Evolutionary conservation across 345 rosid species (phyloP), one percentile per base, ranked within the genome.

Genomic region (Theobroma cacao): DNA sequence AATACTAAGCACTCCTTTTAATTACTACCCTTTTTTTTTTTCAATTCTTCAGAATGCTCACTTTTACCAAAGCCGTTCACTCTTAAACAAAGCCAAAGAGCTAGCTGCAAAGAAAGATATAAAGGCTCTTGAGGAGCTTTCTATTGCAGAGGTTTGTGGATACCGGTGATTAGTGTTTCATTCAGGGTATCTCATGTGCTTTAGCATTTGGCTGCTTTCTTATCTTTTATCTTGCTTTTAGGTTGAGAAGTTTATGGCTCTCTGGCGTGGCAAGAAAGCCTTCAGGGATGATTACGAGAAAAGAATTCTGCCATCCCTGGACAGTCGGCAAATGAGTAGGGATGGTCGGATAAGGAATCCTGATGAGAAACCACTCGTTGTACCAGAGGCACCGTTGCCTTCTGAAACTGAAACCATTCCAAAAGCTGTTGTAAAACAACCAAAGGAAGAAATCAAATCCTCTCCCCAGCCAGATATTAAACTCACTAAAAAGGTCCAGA

Each of bases 231-330:
- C 12, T 55, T 70, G 26, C 79, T 67, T 26, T 52, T 72, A 96
- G 99, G 88, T 85, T 71, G 98, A 91, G 73, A 93, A 93, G 72
- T 94, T 91, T 80, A 85, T 94, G 84, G 83, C 91, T 70, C 89
- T 85, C 66, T 96, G 99, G 99, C 81, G 80, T 72, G 80, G 77
- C 34, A 82, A 83, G 82, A 93, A 93, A 84, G 84, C 86, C 68
- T 87, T 91, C 81, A 89, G 98, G 88, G 97, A 94, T 50, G 97
- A 94, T 80, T 96, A 94, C n/a, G 85, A 88, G 87, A 91, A 89
- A 80, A 83, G 97, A 82, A 75, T 91, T 52, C 74, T 88, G 81
- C 68, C 81, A 65, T 95, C 97, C n/a, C 79, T 90, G 70, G 92
- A 92, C 78, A 80, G 63, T 55, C 89, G 88, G 45, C 89, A 86